Conservation (phyloP, 768 basidiomycete genomes). For the Phaeotremella fagi region DNA sequence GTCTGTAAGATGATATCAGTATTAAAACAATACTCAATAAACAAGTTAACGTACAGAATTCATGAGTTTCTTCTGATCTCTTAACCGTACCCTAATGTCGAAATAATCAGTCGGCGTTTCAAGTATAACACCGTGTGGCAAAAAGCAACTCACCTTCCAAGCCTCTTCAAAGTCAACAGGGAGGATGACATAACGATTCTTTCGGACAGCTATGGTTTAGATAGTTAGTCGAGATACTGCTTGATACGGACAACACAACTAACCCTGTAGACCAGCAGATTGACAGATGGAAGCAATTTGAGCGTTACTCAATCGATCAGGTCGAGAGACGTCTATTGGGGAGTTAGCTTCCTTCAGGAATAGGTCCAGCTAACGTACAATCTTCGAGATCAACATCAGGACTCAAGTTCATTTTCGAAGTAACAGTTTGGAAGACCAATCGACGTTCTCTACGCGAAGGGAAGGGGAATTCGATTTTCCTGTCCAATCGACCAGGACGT, state of each 20-base stretch:
- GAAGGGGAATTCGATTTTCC: slow-evolving; percentile 97
- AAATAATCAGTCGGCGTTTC: slow-evolving; percentile 14
- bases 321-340: slow-evolving; percentile 83
- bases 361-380: slow-evolving; percentile 59
- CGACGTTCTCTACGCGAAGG: slow-evolving; percentile 93
- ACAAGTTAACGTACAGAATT: slow-evolving; percentile 66
- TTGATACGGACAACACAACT: no score
- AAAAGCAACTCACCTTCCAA: slow-evolving; percentile 76
- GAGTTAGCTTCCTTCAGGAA: slow-evolving; percentile 2
- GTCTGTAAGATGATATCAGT: slow-evolving; percentile 17
- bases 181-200: slow-evolving; percentile 95
- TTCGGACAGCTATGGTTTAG: slow-evolving; percentile 69
- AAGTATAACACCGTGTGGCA: slow-evolving; percentile 1
- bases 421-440: slow-evolving; percentile 95
- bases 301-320: slow-evolving; percentile 90
- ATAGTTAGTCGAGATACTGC: no score
- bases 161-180: slow-evolving; percentile 98
- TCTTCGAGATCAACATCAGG: slow-evolving; percentile 98
- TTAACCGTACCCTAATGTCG: slow-evolving; percentile 83
- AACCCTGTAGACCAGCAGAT: slow-evolving; percentile 93
- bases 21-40: not conserved
- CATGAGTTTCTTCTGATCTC: slow-evolving; percentile 89
- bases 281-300: slow-evolving; percentile 95
- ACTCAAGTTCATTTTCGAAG: slow-evolving; percentile 93
- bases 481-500: slow-evolving; percentile 92